These are phyloP conservation scores for Lagerstroemia fauriei DNA, from an alignment of 441 rosid species.

Conservation along the genomic window DNA sequence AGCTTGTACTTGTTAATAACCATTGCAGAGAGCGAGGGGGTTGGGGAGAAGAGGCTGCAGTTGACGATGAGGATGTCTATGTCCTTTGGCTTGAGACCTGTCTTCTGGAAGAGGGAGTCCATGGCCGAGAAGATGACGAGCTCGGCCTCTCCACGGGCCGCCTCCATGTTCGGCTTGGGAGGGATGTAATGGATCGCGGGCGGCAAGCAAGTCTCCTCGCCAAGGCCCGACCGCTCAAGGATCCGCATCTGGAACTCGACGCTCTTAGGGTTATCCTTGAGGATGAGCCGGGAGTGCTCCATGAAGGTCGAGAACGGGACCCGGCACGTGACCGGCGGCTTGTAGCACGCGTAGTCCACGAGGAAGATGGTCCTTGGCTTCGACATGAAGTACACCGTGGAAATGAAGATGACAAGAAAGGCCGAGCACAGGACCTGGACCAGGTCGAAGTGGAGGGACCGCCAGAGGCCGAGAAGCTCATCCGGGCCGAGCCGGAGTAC, in stretches of 20 bases:
- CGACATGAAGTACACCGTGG: slow-evolving; percentile 13
- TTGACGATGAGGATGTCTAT: slow-evolving; percentile 14
- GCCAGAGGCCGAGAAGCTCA: background rate
- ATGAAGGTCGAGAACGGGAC: slow-evolving; percentile 13
- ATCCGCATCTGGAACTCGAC: background rate
- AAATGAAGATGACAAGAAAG: background rate
- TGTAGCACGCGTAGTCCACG: background rate
- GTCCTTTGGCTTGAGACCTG: slow-evolving; percentile 6
- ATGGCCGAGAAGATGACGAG: background rate
- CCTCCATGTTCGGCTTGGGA: slow-evolving; percentile 14
- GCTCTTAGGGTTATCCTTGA: background rate
- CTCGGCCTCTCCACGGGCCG: background rate
- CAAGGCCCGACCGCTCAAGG: background rate
- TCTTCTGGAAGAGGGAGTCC: background rate
- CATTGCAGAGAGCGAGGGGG: slow-evolving; percentile 5
- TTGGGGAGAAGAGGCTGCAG: slow-evolving; percentile 3
- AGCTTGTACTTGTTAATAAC: slow-evolving; percentile 12
- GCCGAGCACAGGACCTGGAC: slow-evolving; percentile 6
- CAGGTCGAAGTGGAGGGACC: background rate
- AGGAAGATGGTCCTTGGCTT: slow-evolving; percentile 12
- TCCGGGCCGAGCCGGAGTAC: background rate
- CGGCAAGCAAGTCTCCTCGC: background rate
- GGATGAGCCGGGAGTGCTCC: background rate
- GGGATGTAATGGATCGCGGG: background rate
- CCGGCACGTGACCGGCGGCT: background rate